phyloP scores from a whole-genome alignment of 352 stramenopile genomes.

The Thalassiosira ordinaria region DNA sequence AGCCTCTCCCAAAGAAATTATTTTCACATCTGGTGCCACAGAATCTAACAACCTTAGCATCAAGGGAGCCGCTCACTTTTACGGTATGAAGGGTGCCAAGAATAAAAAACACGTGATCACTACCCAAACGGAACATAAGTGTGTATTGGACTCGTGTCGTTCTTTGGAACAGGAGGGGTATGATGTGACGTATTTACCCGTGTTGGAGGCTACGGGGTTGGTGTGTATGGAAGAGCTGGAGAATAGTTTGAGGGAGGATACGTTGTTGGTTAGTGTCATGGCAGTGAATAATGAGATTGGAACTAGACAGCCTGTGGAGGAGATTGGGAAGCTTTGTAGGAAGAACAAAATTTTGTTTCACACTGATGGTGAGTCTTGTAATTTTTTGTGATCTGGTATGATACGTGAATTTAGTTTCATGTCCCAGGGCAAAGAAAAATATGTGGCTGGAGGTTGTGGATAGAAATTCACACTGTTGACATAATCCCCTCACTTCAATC shows the following conservation, averaged over 20 bases:
- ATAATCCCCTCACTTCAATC: background rate
- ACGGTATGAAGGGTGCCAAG: conserved; percentile 49
- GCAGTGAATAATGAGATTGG: conserved; percentile 99
- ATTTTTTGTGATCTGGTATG: conserved; percentile 2
- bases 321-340: conserved; percentile 90
- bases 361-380: conserved; percentile 89
- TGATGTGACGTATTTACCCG: conserved; percentile 97
- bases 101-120: conserved; percentile 98
- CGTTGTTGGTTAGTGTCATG: conserved; percentile 97
- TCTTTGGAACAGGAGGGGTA: conserved; percentile 96
- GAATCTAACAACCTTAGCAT: conserved; percentile 99
- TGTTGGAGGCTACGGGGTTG: conserved; percentile 90
- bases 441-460: too few relatives aligned
- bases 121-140: conserved; percentile 94
- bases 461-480: too few relatives aligned
- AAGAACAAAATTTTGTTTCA: conserved; percentile 96
- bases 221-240: conserved; percentile 95
- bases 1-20: conserved; percentile 96
- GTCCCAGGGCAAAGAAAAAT: too few relatives aligned
- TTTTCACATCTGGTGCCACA: conserved; percentile 99
- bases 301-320: conserved; percentile 96
- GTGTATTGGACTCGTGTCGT: conserved; percentile 98
- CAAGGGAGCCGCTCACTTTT: conserved; percentile 97
- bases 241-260: conserved; percentile 93
- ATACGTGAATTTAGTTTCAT: too few relatives aligned